phyloP scores from a whole-genome alignment of 192 early-diverging fungal species.

The Endogone sp. region DNA sequence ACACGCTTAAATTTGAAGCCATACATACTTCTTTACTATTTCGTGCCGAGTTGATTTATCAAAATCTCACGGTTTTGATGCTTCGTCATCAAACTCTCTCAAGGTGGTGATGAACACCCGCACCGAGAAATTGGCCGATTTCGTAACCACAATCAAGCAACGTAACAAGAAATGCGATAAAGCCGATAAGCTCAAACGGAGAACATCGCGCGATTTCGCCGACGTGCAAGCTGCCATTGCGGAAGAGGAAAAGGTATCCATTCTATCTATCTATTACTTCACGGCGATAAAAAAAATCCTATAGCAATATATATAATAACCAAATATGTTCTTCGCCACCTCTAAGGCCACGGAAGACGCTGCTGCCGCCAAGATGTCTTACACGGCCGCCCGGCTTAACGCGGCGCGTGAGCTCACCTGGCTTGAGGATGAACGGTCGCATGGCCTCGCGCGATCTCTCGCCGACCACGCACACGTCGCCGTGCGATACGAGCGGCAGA shows the following conservation, averaged over 20 bases:
- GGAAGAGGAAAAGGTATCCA: conserved; percentile 28
- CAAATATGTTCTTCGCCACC: too few relatives aligned
- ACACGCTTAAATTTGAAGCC: background rate
- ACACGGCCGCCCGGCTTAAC: conserved; percentile 29
- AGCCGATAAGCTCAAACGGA: conserved; percentile 27
- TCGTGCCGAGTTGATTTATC: too few relatives aligned
- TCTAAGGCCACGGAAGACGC: conserved; percentile 27
- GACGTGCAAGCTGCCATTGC: conserved; percentile 19
- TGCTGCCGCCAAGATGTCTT: conserved; percentile 15
- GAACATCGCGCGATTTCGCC: conserved; percentile 11
- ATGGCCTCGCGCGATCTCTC: conserved; percentile 31
- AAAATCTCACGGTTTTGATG: too few relatives aligned
- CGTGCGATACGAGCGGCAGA: conserved; percentile 35
- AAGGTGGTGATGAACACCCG: conserved; percentile 41
- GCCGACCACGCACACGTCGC: conserved; percentile 29
- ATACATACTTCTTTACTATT: too few relatives aligned
- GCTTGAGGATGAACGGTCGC: conserved; percentile 39
- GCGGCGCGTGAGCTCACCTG: conserved; percentile 40
- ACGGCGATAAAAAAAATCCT: background rate
- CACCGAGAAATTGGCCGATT: conserved; percentile 44
- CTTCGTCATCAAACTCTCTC: background rate
- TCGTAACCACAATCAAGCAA: conserved; percentile 36
- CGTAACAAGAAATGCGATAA: conserved; percentile 33
- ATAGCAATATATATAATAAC: too few relatives aligned
- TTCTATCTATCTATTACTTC: background rate